These are phyloP conservation scores for Tylopilus orsonianus DNA, from an alignment of 1,284 basidiomycete genomes.

Conservation along the genomic window DNA sequence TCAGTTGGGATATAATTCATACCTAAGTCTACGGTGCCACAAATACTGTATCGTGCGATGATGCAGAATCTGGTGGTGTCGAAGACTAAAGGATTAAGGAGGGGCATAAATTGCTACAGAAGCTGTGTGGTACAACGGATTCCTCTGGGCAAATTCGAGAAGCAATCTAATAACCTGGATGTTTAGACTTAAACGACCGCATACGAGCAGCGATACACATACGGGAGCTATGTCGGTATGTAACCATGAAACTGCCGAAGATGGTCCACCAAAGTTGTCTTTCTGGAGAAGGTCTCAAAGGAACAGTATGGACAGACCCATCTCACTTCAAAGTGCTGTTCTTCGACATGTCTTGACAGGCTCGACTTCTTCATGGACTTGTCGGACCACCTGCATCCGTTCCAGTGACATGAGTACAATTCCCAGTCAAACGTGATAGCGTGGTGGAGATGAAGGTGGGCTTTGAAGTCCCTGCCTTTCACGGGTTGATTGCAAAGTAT, in stretches of 20 bases:
- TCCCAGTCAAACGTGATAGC: slow-evolving; percentile 2
- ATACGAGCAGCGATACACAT: background rate
- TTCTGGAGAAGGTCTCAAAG: slow-evolving; percentile 4
- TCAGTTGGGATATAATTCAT: slow-evolving; percentile 7
- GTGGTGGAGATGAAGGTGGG: slow-evolving; percentile 10
- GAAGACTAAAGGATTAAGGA: background rate
- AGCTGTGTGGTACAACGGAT: background rate
- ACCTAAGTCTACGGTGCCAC: slow-evolving; percentile 9
- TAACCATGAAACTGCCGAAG: background rate
- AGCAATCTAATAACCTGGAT: background rate
- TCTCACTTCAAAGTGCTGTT: slow-evolving; percentile 10
- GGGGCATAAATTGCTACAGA: background rate
- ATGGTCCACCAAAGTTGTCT: slow-evolving; percentile 1
- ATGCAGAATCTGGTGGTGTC: background rate
- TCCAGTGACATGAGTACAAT: slow-evolving; percentile 15
- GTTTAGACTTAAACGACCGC: background rate
- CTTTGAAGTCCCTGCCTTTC: slow-evolving; percentile 1
- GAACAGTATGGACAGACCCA: slow-evolving; percentile 17
- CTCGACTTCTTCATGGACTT: slow-evolving; percentile 6
- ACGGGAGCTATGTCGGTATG: slow-evolving; percentile 1
- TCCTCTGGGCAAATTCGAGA: background rate
- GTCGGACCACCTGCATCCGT: background rate
- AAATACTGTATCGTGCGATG: background rate
- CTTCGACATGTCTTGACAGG: slow-evolving; percentile 14
- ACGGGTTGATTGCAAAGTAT: background rate